Base-by-base conservation (phyloP, 2,329 filamentous ascomycete genomes). In the Penicillium vulpinum region DNA sequence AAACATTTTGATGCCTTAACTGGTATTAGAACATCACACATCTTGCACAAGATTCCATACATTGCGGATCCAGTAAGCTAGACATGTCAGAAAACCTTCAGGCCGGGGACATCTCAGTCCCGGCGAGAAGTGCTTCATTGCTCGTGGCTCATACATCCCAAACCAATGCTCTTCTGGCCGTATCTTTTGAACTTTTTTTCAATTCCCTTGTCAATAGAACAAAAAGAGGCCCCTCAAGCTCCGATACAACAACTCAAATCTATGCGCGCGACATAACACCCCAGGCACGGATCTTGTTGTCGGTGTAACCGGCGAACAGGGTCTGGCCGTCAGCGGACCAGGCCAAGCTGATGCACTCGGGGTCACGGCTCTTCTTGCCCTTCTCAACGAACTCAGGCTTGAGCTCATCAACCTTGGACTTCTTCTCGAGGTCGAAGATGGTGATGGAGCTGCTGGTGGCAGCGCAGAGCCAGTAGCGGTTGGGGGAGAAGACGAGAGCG, bases 401-500 rank as follows among this genome's bases (percentile, higher is more conserved):
- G 81, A 99, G 88, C 88, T 97, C 94, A 75, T 97, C 93, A 77
- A 97, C 93, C 90, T 97, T 97, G 89, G 89, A 95, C 92, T 99
- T 99, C 92, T 99, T 99, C 91, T 99, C 94, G 71, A 99, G 88
- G 78, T 99, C 94, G 84, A 99, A 99, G 87, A 99, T 97, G 87
- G 97, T 97, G 87, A 99, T 97, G 87, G 88, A 92, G 83, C 87
- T 91, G 77, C 91, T 86, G 66, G 94, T 99, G 78, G 94, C 94
- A 77, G 94, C 94, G 87, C 94, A 99, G 72, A 99, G 89, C 94
- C 94, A 99, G 91, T 99, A 99, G 81, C 94, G 90, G 91, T 99
- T 99, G 78, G 94, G 94, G 67, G 94, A 97, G 91, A 99, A 99
- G 81, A 97, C 94, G 70, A 99, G 93, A 72, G 94, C 93, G 85